Conservation (phyloP, 306 rosid species). For the Cucumis melo region DNA sequence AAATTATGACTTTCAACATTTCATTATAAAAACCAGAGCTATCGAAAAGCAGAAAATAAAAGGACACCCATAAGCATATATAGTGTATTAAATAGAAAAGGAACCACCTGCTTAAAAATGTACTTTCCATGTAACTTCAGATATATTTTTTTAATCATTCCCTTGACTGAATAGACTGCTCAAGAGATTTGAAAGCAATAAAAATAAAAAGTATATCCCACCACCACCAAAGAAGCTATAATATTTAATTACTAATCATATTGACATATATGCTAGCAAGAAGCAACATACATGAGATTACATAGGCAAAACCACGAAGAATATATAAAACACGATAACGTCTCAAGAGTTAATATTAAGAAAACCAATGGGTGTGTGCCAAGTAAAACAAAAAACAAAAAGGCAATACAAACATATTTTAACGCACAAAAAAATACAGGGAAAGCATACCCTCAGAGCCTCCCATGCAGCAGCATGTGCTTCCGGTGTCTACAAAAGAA, state of each 20-base stretch:
- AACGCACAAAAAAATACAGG: neutral
- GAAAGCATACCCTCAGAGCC: constrained; percentile 57
- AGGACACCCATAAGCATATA: neutral
- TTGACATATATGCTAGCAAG: neutral
- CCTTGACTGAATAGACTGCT: neutral
- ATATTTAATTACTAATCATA: too few relatives aligned
- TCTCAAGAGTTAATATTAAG: neutral
- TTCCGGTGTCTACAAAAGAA: constrained; percentile 62
- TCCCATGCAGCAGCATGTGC: constrained; percentile 83
- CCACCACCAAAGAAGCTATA: neutral
- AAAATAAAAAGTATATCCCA: neutral
- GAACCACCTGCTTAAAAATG: neutral
- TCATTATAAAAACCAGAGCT: neutral
- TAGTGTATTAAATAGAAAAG: neutral
- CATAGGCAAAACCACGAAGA: neutral
- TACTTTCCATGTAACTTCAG: neutral
- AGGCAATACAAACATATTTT: neutral
- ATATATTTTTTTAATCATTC: neutral
- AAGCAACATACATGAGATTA: neutral
- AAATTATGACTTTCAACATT: neutral
- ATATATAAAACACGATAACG: neutral
- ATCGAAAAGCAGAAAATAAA: neutral
- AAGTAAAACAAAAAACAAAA: neutral
- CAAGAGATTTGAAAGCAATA: neutral
- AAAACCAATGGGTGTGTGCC: neutral